Conservation (phyloP, 345 rosid species). For the Pistacia atlantica region DNA sequence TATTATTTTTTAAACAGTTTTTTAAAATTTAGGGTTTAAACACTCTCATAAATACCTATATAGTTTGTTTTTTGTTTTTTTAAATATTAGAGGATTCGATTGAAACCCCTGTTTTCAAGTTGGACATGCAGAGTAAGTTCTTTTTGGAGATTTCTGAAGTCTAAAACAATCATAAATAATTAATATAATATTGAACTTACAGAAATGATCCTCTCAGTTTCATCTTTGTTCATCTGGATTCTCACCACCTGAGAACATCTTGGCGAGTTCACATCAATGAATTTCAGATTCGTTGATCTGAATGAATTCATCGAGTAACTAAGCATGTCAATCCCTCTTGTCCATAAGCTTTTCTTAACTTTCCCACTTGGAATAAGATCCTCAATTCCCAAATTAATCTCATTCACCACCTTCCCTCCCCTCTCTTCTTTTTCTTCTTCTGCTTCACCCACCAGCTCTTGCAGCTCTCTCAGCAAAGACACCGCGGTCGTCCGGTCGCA, state of each 20-base stretch:
- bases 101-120: too few species aligned
- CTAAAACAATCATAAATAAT: too few species aligned
- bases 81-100: too few species aligned
- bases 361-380: conserved; percentile 38
- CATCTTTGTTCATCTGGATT: conserved; percentile 27
- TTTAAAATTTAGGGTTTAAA: too few species aligned
- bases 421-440: not conserved
- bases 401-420: conserved; percentile 14
- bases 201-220: conserved; percentile 34
- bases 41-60: too few species aligned
- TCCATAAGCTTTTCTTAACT: conserved; percentile 40
- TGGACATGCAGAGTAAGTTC: too few species aligned
- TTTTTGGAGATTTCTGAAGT: too few species aligned
- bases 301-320: conserved; percentile 44
- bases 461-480: conserved; percentile 34
- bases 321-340: conserved; percentile 45
- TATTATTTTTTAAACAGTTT: too few species aligned
- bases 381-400: conserved; percentile 36
- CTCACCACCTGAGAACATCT: conserved; percentile 47
- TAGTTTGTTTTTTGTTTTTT: not conserved
- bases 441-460: conserved; percentile 13
- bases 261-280: conserved; percentile 36
- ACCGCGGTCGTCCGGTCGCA: conserved; percentile 44
- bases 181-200: conserved; percentile 18
- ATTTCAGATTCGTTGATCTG: conserved; percentile 37